Base-by-base conservation (phyloP, 2,329 filamentous ascomycete species). In the Fusarium equiseti region DNA sequence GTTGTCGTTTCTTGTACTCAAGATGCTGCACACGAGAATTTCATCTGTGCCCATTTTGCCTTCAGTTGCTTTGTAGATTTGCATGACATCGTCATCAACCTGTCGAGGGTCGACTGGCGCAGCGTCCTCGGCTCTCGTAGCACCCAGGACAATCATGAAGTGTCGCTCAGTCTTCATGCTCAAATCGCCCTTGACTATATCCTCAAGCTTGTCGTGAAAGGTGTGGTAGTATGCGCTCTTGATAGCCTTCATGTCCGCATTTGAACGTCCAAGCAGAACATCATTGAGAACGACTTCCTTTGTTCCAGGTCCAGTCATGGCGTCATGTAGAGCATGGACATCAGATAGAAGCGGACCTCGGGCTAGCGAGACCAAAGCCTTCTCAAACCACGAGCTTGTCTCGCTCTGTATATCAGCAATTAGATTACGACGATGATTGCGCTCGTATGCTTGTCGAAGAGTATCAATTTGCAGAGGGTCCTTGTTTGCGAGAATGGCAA, bases 271-370 rank as follows among this genome's bases (percentile, higher is more conserved):
- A 6, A 98, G 87, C 4, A 98, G 86, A 8, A 97, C 87, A 73
- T 98, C 95, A 78, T 97, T 96, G 52, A 99, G 85, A 2, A 96
- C 85, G 58, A 85, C 84, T 77, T 98, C 95, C 75, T 97, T 97
- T 1, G 95, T 98, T 10, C 96, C 96, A 1, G 89, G 78, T 0
- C 95, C 94, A 51, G 89, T 85, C 83, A 97, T 90, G 2, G 94
- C 91, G 3, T 91, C 85, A 75, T 90, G 85, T 11, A 96, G 82
- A 56, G 89, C 87, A 75, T 90, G 84, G 6, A 91, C 91, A 78
- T 98, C 95, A 68, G 93, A 87, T 51, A 89, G 83, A 12, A 98
- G 84, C 0, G 95, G 96, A 0, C 96, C 96, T 4, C 92, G 89
- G 6, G 91, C 87, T 40, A 97, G 84, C 18, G 92, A 90, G 10